Evolutionary conservation across 2,329 filamentous ascomycete species (phyloP).

Genomic region (Aspergillus pseudonomiae): DNA sequence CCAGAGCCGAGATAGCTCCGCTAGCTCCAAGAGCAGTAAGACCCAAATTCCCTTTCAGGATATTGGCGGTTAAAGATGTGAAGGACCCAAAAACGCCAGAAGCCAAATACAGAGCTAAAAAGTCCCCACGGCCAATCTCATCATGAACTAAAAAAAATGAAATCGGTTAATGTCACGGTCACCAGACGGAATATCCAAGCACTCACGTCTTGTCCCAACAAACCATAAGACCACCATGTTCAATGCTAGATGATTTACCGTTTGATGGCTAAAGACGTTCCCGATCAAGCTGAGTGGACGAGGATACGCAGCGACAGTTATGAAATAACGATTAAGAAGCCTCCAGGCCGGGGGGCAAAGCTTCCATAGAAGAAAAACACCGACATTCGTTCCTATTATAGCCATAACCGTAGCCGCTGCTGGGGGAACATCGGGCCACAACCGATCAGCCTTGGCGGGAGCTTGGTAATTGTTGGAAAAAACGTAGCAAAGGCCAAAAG

Average conservation of each 20-base stretch:
- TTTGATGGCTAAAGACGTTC: constrained; percentile 61
- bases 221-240: constrained; percentile 61
- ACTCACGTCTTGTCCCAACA: constrained; percentile 54
- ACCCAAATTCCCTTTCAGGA: constrained; percentile 47
- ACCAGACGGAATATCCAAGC: constrained; percentile 9
- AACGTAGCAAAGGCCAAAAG: constrained; percentile 46
- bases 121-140: constrained; percentile 59
- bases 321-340: constrained; percentile 59
- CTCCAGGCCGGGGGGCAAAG: constrained; percentile 56
- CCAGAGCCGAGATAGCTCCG: constrained; percentile 53
- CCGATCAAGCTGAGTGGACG: constrained; percentile 56
- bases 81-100: constrained; percentile 52
- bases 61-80: constrained; percentile 48
- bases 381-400: constrained; percentile 54
- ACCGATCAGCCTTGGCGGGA: constrained; percentile 50
- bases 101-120: constrained; percentile 56
- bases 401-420: constrained; percentile 55
- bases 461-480: constrained; percentile 54
- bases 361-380: constrained; percentile 57
- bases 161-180: constrained; percentile 2
- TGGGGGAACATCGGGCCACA: constrained; percentile 54
- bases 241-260: constrained; percentile 52
- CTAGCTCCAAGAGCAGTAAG: constrained; percentile 56
- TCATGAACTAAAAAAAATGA: constrained; percentile 49
- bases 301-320: constrained; percentile 56